Conservation (phyloP, 139 green algal genomes). For the Penium margaritaceum region DNA sequence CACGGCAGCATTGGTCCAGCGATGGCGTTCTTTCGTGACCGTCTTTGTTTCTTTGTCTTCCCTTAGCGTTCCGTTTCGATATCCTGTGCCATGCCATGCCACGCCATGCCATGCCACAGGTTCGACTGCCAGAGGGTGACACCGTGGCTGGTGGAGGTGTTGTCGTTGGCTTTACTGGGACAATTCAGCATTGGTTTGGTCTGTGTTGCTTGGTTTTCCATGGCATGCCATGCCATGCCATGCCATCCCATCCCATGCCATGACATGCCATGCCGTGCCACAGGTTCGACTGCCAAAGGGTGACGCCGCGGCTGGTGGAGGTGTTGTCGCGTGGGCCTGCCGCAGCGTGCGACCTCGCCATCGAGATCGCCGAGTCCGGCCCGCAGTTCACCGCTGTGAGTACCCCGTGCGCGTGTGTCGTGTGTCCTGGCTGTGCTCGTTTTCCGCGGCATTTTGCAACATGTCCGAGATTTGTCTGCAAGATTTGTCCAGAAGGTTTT, state of each 20-base stretch:
- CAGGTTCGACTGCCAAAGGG: conserved; percentile 41
- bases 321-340: conserved; percentile 24
- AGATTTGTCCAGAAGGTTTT: conserved; percentile 38
- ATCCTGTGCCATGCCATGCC: no score
- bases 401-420: no score
- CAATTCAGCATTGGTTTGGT: not conserved
- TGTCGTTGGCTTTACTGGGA: no score
- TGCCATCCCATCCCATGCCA: not conserved
- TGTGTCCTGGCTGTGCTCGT: no score
- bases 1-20: no score
- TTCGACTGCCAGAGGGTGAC: not conserved
- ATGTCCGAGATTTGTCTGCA: no score
- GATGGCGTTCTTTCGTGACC: no score
- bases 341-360: conserved; percentile 19
- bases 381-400: conserved; percentile 42
- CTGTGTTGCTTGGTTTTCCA: not conserved
- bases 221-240: not conserved
- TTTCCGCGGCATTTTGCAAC: no score
- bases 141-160: not conserved
- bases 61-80: no score
- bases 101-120: no score
- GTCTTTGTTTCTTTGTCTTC: no score
- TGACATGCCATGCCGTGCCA: not conserved
- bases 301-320: conserved; percentile 34
- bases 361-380: conserved; percentile 36